Conservation (phyloP, 176 grass and related monocot genomes). For the Poa pratensis region DNA sequence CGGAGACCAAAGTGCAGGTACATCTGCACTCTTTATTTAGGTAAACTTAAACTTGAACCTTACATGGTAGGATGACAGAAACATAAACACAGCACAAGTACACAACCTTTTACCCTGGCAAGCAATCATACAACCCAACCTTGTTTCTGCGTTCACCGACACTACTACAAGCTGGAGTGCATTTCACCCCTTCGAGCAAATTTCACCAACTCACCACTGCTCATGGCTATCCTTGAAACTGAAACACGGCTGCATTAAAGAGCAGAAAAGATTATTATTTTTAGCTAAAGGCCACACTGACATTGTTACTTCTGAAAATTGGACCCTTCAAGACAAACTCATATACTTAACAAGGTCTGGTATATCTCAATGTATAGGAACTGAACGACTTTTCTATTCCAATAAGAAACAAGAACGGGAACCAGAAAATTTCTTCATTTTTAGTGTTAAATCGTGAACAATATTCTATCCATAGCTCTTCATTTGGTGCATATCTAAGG, state of each 20-base stretch:
- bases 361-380: constrained; percentile 1
- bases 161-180: neutral
- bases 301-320: neutral
- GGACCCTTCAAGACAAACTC: neutral
- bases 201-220: too few relatives aligned
- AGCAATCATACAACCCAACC: neutral
- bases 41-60: constrained; percentile 7
- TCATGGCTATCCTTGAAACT: neutral
- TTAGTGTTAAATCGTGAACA: neutral
- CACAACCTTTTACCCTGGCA: neutral
- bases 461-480: neutral
- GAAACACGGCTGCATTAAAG: neutral
- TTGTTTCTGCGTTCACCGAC: constrained; percentile 2
- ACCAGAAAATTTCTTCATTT: constrained; percentile 1
- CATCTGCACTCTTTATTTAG: constrained; percentile 6
- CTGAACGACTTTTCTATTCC: neutral
- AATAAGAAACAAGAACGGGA: neutral
- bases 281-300: neutral
- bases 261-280: neutral
- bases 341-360: neutral
- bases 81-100: constrained; percentile 14
- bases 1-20: neutral
- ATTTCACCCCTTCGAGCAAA: neutral
- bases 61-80: neutral
- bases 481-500: neutral